These are phyloP conservation scores for Aureobasidium zeae DNA, from an alignment of 2,329 filamentous ascomycete species.

Conservation along the genomic window DNA sequence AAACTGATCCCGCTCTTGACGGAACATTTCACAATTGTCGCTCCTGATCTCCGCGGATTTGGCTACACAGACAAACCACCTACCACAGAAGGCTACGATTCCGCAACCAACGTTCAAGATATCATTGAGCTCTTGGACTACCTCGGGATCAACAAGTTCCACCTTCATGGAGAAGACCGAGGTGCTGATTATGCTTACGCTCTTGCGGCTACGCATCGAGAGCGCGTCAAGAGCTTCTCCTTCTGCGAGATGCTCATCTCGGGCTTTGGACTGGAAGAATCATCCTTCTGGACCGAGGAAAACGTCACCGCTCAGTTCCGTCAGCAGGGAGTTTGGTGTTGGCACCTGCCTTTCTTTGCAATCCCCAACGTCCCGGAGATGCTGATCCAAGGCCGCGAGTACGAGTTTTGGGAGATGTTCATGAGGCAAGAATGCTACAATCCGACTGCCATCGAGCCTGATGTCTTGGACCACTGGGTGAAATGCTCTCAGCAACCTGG, in stretches of 20 bases:
- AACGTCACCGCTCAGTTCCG: conserved; percentile 28
- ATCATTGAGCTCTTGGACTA: conserved; percentile 30
- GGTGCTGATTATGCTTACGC: conserved; percentile 31
- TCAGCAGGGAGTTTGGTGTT: conserved; percentile 30
- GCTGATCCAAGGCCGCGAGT: conserved; percentile 32
- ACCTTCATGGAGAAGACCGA: conserved; percentile 30
- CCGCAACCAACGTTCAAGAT: conserved; percentile 29
- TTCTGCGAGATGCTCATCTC: conserved; percentile 30
- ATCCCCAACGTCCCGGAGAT: conserved; percentile 33
- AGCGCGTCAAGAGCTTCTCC: conserved; percentile 26
- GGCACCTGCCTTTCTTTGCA: conserved; percentile 30
- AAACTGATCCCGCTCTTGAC: conserved; percentile 29
- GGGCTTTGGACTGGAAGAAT: conserved; percentile 26
- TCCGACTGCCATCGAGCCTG: conserved; percentile 28
- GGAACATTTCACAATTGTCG: conserved; percentile 30
- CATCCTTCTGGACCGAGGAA: conserved; percentile 26
- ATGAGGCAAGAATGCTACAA: conserved; percentile 35
- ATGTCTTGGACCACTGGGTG: conserved; percentile 28
- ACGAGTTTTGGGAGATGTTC: conserved; percentile 34
- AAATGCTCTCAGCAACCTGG: conserved; percentile 27
- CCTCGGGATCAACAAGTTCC: conserved; percentile 28
- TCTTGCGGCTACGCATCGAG: conserved; percentile 26
- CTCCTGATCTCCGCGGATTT: conserved; percentile 31
- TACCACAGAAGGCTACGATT: conserved; percentile 32
- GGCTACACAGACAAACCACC: conserved; percentile 34